phyloP scores from a whole-genome alignment of 1,284 basidiomycete species.

The Ceratobasidium papillatum region DNA sequence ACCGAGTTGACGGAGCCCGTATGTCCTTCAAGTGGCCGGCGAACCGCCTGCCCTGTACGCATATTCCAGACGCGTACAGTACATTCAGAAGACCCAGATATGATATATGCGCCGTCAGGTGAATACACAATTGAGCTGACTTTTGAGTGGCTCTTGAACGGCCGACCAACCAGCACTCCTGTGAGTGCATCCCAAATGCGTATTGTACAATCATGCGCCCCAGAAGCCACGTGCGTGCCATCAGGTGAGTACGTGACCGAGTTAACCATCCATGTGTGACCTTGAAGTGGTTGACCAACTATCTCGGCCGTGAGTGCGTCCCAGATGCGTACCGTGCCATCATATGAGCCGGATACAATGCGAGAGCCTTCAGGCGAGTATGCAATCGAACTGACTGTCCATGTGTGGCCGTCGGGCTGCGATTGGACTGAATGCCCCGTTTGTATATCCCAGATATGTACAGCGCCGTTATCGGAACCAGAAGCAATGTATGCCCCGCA shows the following conservation, averaged over 20 bases:
- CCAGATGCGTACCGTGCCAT: not conserved
- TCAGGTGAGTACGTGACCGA: slow-evolving; percentile 18
- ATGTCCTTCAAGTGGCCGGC: too few relatives aligned
- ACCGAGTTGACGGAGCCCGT: slow-evolving; percentile 28
- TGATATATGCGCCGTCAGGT: slow-evolving; percentile 2
- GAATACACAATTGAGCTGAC: not conserved
- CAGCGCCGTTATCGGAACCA: not conserved
- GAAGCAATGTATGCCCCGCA: not conserved
- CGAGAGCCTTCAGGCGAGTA: slow-evolving; percentile 13
- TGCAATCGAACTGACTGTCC: too few relatives aligned
- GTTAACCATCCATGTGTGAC: too few relatives aligned
- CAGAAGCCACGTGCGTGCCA: not conserved
- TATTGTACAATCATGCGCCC: not conserved
- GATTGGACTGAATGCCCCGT: not conserved
- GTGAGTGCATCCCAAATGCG: not conserved
- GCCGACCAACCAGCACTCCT: not conserved
- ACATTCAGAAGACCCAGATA: slow-evolving; percentile 11
- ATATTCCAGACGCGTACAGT: slow-evolving; percentile 38
- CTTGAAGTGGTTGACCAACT: not conserved
- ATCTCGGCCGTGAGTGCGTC: not conserved
- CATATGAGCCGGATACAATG: not conserved
- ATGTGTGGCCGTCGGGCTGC: too few relatives aligned
- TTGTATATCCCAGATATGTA: not conserved
- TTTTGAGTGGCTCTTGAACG: too few relatives aligned
- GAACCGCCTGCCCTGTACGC: too few relatives aligned